Evolutionary conservation across 257 asterid genomes (phyloP).

Genomic region (Cinchona pubescens): DNA sequence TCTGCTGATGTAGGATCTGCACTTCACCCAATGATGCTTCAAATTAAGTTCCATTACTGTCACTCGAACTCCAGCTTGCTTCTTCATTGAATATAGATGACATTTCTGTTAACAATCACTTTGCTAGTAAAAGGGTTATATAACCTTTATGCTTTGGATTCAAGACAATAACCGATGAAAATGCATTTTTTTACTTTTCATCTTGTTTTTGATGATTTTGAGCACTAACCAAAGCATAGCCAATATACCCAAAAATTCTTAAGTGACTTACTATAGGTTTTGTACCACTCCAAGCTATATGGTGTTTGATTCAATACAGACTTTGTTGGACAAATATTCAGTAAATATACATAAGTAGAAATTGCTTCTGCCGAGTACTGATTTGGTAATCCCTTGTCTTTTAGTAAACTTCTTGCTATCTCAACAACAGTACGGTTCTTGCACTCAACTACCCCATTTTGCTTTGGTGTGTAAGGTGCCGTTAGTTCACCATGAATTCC

Average conservation of each 20-base stretch:
- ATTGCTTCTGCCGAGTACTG: slow-evolving; percentile 1
- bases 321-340: slow-evolving; percentile 10
- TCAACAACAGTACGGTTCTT: slow-evolving; percentile 12
- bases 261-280: slow-evolving; percentile 6
- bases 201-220: background rate
- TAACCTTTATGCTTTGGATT: slow-evolving; percentile 5
- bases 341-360: background rate
- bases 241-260: background rate
- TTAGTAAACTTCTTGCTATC: slow-evolving; percentile 1
- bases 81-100: slow-evolving; percentile 5
- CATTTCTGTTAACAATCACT: background rate
- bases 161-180: background rate
- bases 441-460: slow-evolving; percentile 15
- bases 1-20: too few relatives aligned
- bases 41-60: too few relatives aligned
- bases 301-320: background rate
- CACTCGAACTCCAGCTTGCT: background rate
- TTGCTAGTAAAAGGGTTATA: slow-evolving; percentile 9
- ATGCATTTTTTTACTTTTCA: background rate
- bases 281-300: background rate
- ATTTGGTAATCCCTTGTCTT: too few relatives aligned
- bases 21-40: too few relatives aligned
- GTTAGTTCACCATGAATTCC: background rate
- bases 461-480: slow-evolving; percentile 2
- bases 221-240: too few relatives aligned